Evolutionary conservation across 495 filamentous ascomycete species (phyloP).

Genomic region (Amphirosellinia nigrospora): DNA sequence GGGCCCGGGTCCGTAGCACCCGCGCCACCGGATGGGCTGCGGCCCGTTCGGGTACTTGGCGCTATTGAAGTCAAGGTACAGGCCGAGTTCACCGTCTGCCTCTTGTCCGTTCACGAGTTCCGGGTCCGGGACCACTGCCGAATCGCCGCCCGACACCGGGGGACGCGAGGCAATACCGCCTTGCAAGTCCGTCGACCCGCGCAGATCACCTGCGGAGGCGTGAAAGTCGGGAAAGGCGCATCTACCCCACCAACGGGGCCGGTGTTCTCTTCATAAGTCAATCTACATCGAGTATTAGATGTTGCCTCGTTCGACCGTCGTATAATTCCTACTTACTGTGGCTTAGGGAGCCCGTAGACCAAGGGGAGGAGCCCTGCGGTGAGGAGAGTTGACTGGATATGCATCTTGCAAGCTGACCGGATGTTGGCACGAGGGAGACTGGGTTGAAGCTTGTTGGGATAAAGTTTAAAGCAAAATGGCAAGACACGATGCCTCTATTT

Average conservation of each 20-base stretch:
- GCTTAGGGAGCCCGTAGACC: conserved; percentile 32
- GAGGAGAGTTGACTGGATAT: conserved; percentile 30
- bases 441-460: neutral
- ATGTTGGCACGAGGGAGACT: neutral
- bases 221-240: conserved; percentile 43
- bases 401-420: conserved; percentile 27
- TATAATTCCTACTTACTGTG: conserved; percentile 31
- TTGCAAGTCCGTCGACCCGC: conserved; percentile 43
- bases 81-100: conserved; percentile 60
- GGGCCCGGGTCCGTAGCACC: conserved; percentile 69
- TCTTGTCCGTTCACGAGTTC: conserved; percentile 58
- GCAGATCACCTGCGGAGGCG: conserved; percentile 41
- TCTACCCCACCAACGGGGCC: conserved; percentile 45
- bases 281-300: conserved; percentile 28
- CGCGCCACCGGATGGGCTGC: conserved; percentile 66
- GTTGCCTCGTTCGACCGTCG: neutral
- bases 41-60: conserved; percentile 56
- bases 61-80: conserved; percentile 68
- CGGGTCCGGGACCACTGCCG: conserved; percentile 42
- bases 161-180: conserved; percentile 45
- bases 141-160: conserved; percentile 40
- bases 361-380: conserved; percentile 31
- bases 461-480: neutral
- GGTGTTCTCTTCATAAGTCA: conserved; percentile 44
- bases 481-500: neutral